phyloP scores from a whole-genome alignment of 805 yeast species.

The Yarrowia deformans region DNA sequence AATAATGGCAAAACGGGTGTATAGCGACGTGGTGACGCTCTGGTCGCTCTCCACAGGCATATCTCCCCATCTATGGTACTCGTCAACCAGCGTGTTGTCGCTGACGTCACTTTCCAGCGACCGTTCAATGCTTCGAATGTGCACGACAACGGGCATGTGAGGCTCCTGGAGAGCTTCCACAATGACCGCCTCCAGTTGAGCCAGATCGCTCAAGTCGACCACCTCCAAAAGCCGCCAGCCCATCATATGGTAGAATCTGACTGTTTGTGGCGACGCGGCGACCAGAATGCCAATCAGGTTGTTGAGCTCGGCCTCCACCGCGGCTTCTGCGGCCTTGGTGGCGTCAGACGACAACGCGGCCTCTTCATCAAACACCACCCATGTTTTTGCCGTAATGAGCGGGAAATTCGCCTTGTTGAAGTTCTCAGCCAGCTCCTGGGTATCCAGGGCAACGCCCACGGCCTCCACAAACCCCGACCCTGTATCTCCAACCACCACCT shows the following conservation, averaged over 20 bases:
- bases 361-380: slow-evolving; percentile 31
- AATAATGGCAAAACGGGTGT: slow-evolving; percentile 26
- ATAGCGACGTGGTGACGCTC: slow-evolving; percentile 9
- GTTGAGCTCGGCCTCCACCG: slow-evolving; percentile 24
- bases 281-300: slow-evolving; percentile 12
- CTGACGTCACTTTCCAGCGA: slow-evolving; percentile 20
- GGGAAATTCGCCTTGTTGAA: slow-evolving; percentile 34
- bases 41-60: slow-evolving; percentile 11
- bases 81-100: slow-evolving; percentile 28
- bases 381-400: slow-evolving; percentile 24
- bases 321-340: slow-evolving; percentile 25
- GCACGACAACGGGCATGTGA: slow-evolving; percentile 16
- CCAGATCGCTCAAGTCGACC: slow-evolving; percentile 18
- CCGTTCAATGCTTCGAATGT: slow-evolving; percentile 16
- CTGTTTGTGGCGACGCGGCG: slow-evolving; percentile 5
- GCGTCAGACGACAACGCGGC: slow-evolving; percentile 11
- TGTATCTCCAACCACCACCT: slow-evolving; percentile 32
- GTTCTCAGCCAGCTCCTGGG: slow-evolving; percentile 28
- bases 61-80: slow-evolving; percentile 23
- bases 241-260: slow-evolving; percentile 7
- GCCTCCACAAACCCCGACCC: slow-evolving; percentile 39
- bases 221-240: slow-evolving; percentile 38
- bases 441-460: slow-evolving; percentile 36
- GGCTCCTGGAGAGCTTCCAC: slow-evolving; percentile 34
- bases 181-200: slow-evolving; percentile 9